Conservation (phyloP, 2,329 filamentous ascomycete genomes). For the Colletotrichum trifolii region DNA sequence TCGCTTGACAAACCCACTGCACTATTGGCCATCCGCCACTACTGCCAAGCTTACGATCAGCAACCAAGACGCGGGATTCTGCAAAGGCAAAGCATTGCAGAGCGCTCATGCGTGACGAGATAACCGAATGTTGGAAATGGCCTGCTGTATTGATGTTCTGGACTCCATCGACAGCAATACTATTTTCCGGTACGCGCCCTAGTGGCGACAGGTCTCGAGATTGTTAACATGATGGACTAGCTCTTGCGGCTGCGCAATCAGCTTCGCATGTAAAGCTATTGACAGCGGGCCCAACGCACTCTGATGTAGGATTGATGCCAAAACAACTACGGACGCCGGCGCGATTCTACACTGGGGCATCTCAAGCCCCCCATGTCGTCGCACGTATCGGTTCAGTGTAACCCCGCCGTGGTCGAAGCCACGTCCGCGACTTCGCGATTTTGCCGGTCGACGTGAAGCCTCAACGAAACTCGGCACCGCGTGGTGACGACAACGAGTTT, state of each 20-base stretch:
- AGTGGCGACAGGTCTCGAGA: too few species aligned
- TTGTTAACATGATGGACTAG: conserved; percentile 28
- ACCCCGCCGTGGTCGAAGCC: too few species aligned
- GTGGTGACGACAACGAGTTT: conserved; percentile 7
- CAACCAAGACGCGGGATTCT: conserved; percentile 18
- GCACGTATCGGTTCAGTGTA: too few species aligned
- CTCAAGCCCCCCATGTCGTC: too few species aligned
- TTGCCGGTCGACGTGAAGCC: background rate
- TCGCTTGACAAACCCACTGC: conserved; percentile 28
- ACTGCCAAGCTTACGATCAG: conserved; percentile 33
- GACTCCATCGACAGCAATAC: background rate
- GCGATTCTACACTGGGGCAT: too few species aligned
- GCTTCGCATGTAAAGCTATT: background rate
- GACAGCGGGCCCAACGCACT: background rate
- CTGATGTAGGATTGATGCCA: conserved; percentile 1
- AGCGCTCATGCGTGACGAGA: conserved; percentile 14
- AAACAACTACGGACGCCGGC: too few species aligned
- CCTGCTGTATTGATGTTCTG: background rate
- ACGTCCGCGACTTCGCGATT: background rate
- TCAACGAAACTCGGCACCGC: conserved; percentile 8
- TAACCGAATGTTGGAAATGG: conserved; percentile 11
- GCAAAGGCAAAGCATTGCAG: conserved; percentile 2
- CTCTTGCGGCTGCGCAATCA: background rate
- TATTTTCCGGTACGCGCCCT: too few species aligned
- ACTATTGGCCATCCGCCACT: conserved; percentile 9